phyloP scores from a whole-genome alignment of 371 early-diverging fungal genomes.

The Mucor racemosus region DNA sequence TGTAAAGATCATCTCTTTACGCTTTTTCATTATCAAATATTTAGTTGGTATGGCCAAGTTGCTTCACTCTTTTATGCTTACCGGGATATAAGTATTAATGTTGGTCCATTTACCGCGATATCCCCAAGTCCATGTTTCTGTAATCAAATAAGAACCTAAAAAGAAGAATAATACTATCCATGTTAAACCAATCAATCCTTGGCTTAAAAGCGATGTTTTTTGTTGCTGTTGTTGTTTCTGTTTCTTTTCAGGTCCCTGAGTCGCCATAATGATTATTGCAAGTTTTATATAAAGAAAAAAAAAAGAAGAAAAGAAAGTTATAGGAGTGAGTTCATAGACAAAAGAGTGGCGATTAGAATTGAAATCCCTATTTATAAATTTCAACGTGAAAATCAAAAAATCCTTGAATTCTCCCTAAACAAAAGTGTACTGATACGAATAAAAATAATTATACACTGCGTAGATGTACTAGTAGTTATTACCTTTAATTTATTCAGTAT shows the following conservation, averaged over 20 bases:
- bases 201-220: constrained; percentile 23
- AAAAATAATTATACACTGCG: too few species aligned
- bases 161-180: constrained; percentile 58
- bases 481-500: too few species aligned
- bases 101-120: constrained; percentile 78
- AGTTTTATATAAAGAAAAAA: not conserved
- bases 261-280: constrained; percentile 2
- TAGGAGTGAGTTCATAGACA: not conserved
- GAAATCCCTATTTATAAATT: too few species aligned
- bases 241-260: not conserved
- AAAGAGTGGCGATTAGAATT: too few species aligned
- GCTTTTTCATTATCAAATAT: constrained; percentile 21
- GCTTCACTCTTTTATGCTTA: constrained; percentile 6
- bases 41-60: not conserved
- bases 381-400: too few species aligned
- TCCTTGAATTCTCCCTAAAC: too few species aligned
- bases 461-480: too few species aligned
- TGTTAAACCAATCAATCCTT: constrained; percentile 28
- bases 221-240: not conserved
- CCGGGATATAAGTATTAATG: constrained; percentile 74
- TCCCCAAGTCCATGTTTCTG: constrained; percentile 82
- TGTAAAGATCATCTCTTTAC: constrained; percentile 68
- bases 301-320: constrained; percentile 9
- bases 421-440: too few species aligned
- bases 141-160: constrained; percentile 71